Conservation (phyloP, 2,329 filamentous ascomycete genomes). For the Cladosporium sp. region DNA sequence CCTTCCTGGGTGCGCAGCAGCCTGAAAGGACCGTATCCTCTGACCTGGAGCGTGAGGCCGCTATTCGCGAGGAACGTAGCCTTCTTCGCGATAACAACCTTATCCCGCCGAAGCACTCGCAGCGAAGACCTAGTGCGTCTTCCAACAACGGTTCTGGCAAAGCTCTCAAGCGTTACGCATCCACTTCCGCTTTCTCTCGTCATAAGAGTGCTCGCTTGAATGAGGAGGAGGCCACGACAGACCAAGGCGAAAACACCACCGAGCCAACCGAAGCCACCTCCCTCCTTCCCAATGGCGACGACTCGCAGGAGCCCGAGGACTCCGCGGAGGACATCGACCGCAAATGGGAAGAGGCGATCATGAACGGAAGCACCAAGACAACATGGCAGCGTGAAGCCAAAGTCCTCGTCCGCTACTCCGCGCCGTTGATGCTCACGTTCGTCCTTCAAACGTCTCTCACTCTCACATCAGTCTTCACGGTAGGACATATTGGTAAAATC, state of each 20-base stretch:
- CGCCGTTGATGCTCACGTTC: conserved; percentile 43
- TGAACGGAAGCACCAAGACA: conserved; percentile 74
- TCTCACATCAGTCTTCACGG: conserved; percentile 45
- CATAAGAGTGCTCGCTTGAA: conserved; percentile 9
- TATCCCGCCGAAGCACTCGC: conserved; percentile 49
- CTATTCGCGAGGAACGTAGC: conserved; percentile 53
- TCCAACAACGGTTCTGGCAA: conserved; percentile 16
- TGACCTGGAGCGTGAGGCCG: conserved; percentile 50
- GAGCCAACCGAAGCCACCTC: conserved; percentile 43
- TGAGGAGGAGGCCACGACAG: conserved; percentile 22
- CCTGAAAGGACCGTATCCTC: conserved; percentile 34
- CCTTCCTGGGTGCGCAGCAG: conserved; percentile 60
- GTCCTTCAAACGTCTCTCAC: conserved; percentile 46
- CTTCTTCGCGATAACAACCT: conserved; percentile 57
- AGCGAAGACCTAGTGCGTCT: conserved; percentile 22
- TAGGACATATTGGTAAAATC: conserved; percentile 46
- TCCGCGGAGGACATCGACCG: conserved; percentile 56
- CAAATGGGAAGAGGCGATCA: conserved; percentile 82
- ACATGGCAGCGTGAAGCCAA: conserved; percentile 89
- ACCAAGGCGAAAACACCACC: conserved; percentile 10
- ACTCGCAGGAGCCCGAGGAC: conserved; percentile 42
- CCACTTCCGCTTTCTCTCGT: conserved; percentile 13
- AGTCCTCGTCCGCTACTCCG: conserved; percentile 55
- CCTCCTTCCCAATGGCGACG: conserved; percentile 37
- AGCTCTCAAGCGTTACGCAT: conserved; percentile 21